Base-by-base conservation (phyloP, 2,329 filamentous ascomycete genomes). In the Paramyrothecium roridum region DNA sequence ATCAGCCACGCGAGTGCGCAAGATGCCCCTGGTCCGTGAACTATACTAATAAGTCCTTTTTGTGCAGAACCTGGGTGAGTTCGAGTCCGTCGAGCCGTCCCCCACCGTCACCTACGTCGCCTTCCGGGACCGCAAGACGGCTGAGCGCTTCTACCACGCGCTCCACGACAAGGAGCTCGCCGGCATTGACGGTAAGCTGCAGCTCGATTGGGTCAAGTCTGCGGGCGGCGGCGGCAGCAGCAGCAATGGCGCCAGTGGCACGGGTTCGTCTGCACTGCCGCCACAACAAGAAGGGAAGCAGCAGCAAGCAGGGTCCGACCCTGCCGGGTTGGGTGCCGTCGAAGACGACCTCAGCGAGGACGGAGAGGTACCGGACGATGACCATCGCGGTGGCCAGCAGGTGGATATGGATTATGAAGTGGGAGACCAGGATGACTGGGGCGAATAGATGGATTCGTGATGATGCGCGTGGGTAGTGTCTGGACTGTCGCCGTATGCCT, bases 41-140 rank as follows among this genome's bases (percentile, higher is more conserved):
- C 34, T 47, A 23, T 60, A 56, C 54, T 34, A 37, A 55, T 16
- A 22, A n/a, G n/a, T n/a, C 19, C 13, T 8, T 10, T 37, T 3
- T 7, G 3, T 20, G 21, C 54, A 87, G 84, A 82, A 82, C 57
- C 74, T 87, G 33, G 85, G 84, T 52, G 85, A 87, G 56, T 87
- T 85, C 61, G 80, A 80, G 37, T 80, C 81, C 30, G 80, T 88
- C 30, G 76, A 83, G 34, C 73, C 76, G 3, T 76, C 74, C 3
- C 68, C 78, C 0, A 59, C 70, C 2, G 67, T 71, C 0, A 82
- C 85, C 1, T 73, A 80, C 53, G 80, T 89, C 52, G 81, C 80
- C 7, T 89, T 89, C 67, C 84, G 83, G 55, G 85, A 89, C 63
- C 83, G 86, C 55, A 84, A 83, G 66, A 87, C 87, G 16, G 90